Evolutionary conservation across 192 early-diverging fungal genomes (phyloP), one percentile per base, ranked within the genome.

Genomic region (Umbelopsis vinacea): DNA sequence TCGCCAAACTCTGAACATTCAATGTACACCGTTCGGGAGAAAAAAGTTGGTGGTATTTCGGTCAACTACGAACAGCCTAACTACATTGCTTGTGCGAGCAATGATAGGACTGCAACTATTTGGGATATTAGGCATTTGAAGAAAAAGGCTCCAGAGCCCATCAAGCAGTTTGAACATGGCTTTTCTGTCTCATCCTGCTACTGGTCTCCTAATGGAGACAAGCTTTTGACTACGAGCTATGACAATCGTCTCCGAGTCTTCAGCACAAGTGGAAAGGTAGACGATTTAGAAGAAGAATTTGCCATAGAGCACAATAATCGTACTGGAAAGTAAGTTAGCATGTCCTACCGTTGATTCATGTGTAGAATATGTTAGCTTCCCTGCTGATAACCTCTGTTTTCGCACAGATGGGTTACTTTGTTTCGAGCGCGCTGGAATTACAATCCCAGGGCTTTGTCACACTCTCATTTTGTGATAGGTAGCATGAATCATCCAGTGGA

Each of bases 401-500:
- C 40, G 11, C 40, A 12, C 40, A 76, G 88, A 53, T 92, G 90
- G 90, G 86, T 91, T 23, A 88, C 89, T 0, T 84, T 85, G 73
- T 83, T 92, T 46, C 86, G 88, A 14, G 84, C 89, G 3, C 76
- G 74, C 4, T 92, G 90, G 90, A 79, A 83, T 38, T 72, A 71
- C 19, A 83, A 82, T 52, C 71, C 77, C 47, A 79, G 52, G 8
- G 43, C 66, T 73, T 38, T 78, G 70, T 75, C 29, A 6, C 78
- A 75, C 57, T 77, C 81, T n/a, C 80, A 84, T 24, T 85, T 89
- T 74, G 67, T 79, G 2, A 76, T 92, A 69, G 90, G 89, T n/a
- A 91, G 90, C 73, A 91, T 92, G 90, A 82, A 82, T 50, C 83
- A 84, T 54, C 79, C 82, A 1, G 80, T 89, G 8, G 87, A 89